Evolutionary conservation across 768 basidiomycete species (phyloP), one percentile per base, ranked within the genome.

Genomic region (Suillus subaureus): DNA sequence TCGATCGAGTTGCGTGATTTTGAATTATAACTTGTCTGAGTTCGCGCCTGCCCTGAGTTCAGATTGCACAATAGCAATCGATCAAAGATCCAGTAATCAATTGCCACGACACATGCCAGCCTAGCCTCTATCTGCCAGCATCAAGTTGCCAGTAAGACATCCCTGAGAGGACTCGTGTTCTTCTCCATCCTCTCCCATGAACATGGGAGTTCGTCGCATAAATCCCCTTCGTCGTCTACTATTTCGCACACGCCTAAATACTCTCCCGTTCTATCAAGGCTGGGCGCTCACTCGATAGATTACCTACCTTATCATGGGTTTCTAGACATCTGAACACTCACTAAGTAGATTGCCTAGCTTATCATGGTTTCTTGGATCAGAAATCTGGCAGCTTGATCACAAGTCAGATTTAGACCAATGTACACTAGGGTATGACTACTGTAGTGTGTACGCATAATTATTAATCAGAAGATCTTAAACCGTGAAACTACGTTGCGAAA

Each of bases 1-100:
- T 49, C 55, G 35, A 61, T 31, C 18, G 6, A 47, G 21, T 62
- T 60, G 35, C 67, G 70, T 60, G 75, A 73, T 78, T 78, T 75
- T 78, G 70, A 74, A 63, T 65, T 69, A 65, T 66, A 51, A 28
- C 28, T 51, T 47, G 35, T 54, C 52, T 33, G 52, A 31, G 4
- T 31, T 31, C 2, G 61, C 55, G 70, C 76, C 76, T 78, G 76
- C 76, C 76, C 76, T 77, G 77, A 77, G 77, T 70, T 63, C 42
- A 63, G 66, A 49, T 35, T 8, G 35, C 35, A 35, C 35, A 35
- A 66, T 40, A 71, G 21, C 40, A 40, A 62, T 64, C 60, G 63
- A 64, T 64, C 43, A 61, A 35, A 33, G 31, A 55, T 54, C 74
- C n/a, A n/a, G n/a, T 72, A 62, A 77, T 75, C 72, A 58, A 35